phyloP scores from a whole-genome alignment of 805 yeast species.

The Saturnispora quitensis region DNA sequence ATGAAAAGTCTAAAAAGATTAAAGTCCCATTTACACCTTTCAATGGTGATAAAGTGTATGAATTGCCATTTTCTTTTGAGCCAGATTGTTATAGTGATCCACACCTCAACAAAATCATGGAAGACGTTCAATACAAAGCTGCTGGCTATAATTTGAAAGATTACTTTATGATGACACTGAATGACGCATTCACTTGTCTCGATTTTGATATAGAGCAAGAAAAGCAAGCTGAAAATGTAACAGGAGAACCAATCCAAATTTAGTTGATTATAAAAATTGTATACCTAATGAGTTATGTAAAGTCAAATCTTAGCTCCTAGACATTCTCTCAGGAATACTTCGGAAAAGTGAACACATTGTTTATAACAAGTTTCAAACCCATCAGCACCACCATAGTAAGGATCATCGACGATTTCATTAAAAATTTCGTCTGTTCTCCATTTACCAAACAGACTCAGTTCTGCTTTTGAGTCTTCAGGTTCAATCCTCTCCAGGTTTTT shows the following conservation, averaged over 20 bases:
- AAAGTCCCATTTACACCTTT: slow-evolving; percentile 82
- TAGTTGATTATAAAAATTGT: not conserved
- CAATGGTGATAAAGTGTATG: slow-evolving; percentile 70
- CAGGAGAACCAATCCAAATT: not conserved
- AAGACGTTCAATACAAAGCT: slow-evolving; percentile 63
- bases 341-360: slow-evolving; percentile 69
- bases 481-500: slow-evolving; percentile 40
- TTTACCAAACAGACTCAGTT: slow-evolving; percentile 67
- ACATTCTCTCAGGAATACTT: slow-evolving; percentile 54
- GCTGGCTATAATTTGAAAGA: slow-evolving; percentile 72
- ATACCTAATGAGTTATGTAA: not conserved
- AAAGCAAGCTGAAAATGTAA: slow-evolving; percentile 17
- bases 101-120: slow-evolving; percentile 30
- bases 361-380: slow-evolving; percentile 76
- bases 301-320: slow-evolving; percentile 7
- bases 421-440: slow-evolving; percentile 51
- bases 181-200: slow-evolving; percentile 84
- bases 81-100: slow-evolving; percentile 49
- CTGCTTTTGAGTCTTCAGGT: slow-evolving; percentile 43
- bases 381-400: slow-evolving; percentile 80
- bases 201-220: slow-evolving; percentile 71
- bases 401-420: slow-evolving; percentile 67
- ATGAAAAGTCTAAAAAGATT: slow-evolving; percentile 15
- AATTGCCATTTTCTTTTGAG: slow-evolving; percentile 37
- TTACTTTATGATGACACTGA: slow-evolving; percentile 68